A percentile compares a stretch with the other conserved stretches of the same genome.
These are phyloP conservation scores for Alloteropsis semialata DNA, from an alignment of 176 grass and related monocot genomes.

Conservation along the genomic window DNA sequence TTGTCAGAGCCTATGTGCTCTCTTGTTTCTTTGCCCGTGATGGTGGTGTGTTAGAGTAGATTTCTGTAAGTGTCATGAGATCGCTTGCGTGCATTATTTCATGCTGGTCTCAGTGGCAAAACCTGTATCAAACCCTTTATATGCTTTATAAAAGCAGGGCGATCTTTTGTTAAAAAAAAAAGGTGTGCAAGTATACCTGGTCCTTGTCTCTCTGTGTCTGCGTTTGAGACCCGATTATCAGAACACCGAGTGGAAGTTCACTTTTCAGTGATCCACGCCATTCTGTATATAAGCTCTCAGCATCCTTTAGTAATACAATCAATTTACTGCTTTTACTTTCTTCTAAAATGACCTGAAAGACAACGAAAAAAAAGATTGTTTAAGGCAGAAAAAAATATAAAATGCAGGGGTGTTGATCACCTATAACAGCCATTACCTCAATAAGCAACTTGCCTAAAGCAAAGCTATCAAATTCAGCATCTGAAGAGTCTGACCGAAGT, in stretches of 20 bases:
- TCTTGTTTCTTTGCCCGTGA: too few species aligned
- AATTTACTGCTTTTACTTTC: constrained; percentile 65
- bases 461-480: constrained; percentile 34
- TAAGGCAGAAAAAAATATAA: background rate
- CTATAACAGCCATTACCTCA: constrained; percentile 48
- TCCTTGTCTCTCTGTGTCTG: constrained; percentile 50
- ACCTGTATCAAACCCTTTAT: too few species aligned
- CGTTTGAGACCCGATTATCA: constrained; percentile 63
- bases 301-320: constrained; percentile 71
- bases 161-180: too few species aligned
- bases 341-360: constrained; percentile 63
- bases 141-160: too few species aligned
- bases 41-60: too few species aligned
- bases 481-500: constrained; percentile 36
- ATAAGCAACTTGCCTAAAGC: constrained; percentile 44
- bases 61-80: too few species aligned
- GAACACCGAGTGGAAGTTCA: constrained; percentile 63
- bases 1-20: too few species aligned
- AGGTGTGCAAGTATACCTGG: constrained; percentile 46
- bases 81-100: too few species aligned
- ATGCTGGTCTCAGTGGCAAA: too few species aligned
- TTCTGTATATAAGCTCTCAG: constrained; percentile 53
- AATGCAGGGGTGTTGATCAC: background rate
- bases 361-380: background rate
- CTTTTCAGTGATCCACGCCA: constrained; percentile 34